Base-by-base conservation (phyloP, 148 eudicot genomes). In the Tetragonia tetragonoides region DNA sequence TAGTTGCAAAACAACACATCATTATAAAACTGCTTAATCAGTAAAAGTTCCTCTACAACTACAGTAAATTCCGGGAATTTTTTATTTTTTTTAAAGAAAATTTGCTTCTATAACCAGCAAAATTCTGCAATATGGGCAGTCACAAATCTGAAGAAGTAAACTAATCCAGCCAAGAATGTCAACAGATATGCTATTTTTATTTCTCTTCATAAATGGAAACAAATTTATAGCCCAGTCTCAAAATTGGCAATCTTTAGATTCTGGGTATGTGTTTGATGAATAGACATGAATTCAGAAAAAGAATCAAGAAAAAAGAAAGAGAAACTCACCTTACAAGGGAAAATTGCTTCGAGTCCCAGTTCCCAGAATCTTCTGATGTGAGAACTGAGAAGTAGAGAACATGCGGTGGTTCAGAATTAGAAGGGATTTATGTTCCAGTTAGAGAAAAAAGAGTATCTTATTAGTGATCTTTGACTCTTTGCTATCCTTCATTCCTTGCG, bases 291-390 rank as follows among this genome's bases (percentile, higher is more conserved):
- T 7, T 0, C 8, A 49, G 12, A 49, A 49, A 49, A 49, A 1
- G 12, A 49, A 49, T 7, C 17, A 53, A 53, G 12, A 53, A 53
- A 57, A 57, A 57, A 57, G 24, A 24, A 64, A 64, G 65, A 79
- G 51, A 37, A 3, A 79, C 72, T 73, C 67, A 79, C 77, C 77
- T 79, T 64, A 60, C 7, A 42, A 42, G 66, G 56, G 37, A 40
- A 73, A 49, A 62, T 11, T 14, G 24, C 60, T 15, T 23, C 49
- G 10, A 44, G 2, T 34, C 39, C 73, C 56, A 68, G 6, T 68
- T 44, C 10, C 54, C 4, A 68, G 56, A 44, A 44, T 17, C 1
- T 57, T 15, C 0, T 57, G 6, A 16, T 0, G 6, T 57, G 15
- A 16, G 62, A 18, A 20, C 0, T 3, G 21, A 57, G 21, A 16